Percentiles rank a stretch among this genome's conserved stretches.
Conservation (phyloP, 2,329 filamentous ascomycete genomes). For the Rhinocladiella similis region DNA sequence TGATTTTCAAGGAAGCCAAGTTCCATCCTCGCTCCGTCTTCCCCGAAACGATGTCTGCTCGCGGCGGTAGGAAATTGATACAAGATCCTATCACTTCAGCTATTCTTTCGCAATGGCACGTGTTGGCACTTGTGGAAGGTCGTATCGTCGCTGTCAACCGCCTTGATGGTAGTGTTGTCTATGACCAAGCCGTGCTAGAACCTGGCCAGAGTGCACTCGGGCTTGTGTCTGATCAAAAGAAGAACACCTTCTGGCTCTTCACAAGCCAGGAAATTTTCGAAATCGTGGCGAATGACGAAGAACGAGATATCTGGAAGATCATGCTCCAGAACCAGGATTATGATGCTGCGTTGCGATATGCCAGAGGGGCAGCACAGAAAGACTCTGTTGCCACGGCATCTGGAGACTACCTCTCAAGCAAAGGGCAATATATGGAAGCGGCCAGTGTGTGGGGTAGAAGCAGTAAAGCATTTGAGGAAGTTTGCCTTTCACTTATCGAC, state of each 20-base stretch:
- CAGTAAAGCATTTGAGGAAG: conserved; percentile 95
- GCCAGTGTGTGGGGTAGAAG: conserved; percentile 90
- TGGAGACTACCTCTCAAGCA: conserved; percentile 81
- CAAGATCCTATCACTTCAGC: conserved; percentile 77
- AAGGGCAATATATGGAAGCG: conserved; percentile 80
- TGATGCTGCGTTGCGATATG: conserved; percentile 82
- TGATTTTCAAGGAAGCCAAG: conserved; percentile 76
- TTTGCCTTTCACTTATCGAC: conserved; percentile 87
- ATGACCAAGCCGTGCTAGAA: conserved; percentile 83
- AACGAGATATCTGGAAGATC: conserved; percentile 91
- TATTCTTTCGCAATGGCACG: conserved; percentile 89
- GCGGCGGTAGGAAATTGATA: conserved; percentile 63
- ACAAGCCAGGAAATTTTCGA: conserved; percentile 90
- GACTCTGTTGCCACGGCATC: conserved; percentile 90
- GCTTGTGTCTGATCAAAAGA: conserved; percentile 83
- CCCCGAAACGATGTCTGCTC: conserved; percentile 64
- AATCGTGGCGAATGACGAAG: conserved; percentile 85
- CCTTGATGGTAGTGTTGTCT: conserved; percentile 80
- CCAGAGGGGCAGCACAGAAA: conserved; percentile 75
- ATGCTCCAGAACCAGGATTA: conserved; percentile 86
- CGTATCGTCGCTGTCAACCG: conserved; percentile 83
- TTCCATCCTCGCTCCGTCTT: conserved; percentile 74
- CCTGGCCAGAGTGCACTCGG: conserved; percentile 77
- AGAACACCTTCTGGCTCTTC: conserved; percentile 97
- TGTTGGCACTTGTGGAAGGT: conserved; percentile 78